Evolutionary conservation across 176 grass and related monocot species (phyloP), one percentile per base, ranked within the genome.

Genomic region (Phyllostachys edulis): DNA sequence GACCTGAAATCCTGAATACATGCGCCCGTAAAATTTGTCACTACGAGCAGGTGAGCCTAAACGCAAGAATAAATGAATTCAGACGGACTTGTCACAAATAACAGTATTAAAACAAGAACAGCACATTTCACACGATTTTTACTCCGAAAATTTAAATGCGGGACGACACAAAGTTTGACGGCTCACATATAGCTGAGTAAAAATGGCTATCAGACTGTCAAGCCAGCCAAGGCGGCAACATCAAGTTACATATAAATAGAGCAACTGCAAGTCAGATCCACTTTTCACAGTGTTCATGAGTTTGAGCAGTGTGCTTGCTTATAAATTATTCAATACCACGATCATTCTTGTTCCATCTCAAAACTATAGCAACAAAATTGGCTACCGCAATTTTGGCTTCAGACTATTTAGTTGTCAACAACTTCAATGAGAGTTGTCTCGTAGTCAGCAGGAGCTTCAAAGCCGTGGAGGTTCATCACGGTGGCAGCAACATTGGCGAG

Each of bases 401-500:
- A 16, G 17, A 50, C 63, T 15, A 46, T 34, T 84, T 71, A 89
- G 38, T 92, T 94, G 85, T 85, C 89, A 44, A 79, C 87, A 15
- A 98, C 87, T 87, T 98, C 93, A 67, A 96, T 87, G 47, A 96
- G 93, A 23, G 93, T 98, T 49, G 93, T 23, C 81, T 99, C 90
- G 0, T 99, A 99, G 62, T 99, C 96, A 63, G 49, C 81, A 71
- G 96, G 96, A 24, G 93, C 93, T 84, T 78, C 84, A 55, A 92
- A 94, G 54, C 96, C 96, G 38, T 99, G 96, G 50, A 99, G 83
- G 78, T 99, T 99, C 93, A 99, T 99, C 7, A 99, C 93, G 8
- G 96, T 94, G 16, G 96, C 93, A 0, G 96, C 96, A 9, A 99
- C 93, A 62, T 99, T 99, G 39, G 96, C 96, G 2, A 99, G 91